Evolutionary conservation across 1,284 basidiomycete species (phyloP).

Genomic region (Puccinia coronata): DNA sequence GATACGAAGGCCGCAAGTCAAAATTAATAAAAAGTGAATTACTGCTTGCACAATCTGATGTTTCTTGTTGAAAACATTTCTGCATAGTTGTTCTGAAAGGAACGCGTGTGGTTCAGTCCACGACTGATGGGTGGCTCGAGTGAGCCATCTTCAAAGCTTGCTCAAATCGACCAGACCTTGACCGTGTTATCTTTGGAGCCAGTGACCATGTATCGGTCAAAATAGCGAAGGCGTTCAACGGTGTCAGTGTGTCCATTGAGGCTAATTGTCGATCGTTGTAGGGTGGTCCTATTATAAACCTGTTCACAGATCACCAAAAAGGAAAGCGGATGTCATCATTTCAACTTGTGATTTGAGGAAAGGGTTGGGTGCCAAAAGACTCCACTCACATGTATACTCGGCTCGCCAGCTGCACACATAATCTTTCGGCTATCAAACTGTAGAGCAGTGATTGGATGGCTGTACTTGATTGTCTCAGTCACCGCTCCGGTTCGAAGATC

Average conservation of each 20-base stretch:
- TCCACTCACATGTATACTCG: slow-evolving; percentile 77
- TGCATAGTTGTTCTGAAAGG: no score
- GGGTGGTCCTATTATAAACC: slow-evolving; percentile 93
- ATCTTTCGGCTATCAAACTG: slow-evolving; percentile 95
- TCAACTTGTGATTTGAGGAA: background rate
- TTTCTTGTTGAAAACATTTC: no score
- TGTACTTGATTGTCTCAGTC: slow-evolving; percentile 85
- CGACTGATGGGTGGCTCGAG: no score
- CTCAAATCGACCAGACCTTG: slow-evolving; percentile 90
- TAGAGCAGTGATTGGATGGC: slow-evolving; percentile 83
- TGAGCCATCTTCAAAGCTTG: background rate
- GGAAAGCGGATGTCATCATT: background rate
- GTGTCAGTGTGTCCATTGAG: slow-evolving; percentile 91
- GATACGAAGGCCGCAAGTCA: no score
- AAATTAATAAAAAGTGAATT: no score
- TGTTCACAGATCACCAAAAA: slow-evolving; percentile 56
- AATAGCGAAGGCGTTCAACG: slow-evolving; percentile 86
- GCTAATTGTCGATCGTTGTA: slow-evolving; percentile 77
- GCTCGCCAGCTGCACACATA: slow-evolving; percentile 70
- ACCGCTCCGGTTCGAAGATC: slow-evolving; percentile 87
- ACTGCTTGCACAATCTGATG: no score
- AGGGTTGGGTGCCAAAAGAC: background rate
- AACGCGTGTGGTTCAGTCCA: no score
- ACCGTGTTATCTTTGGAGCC: slow-evolving; percentile 84
- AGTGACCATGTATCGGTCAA: slow-evolving; percentile 91